These are phyloP conservation scores for Geranium rotundifolium DNA, from an alignment of 345 rosid species.

Conservation along the genomic window DNA sequence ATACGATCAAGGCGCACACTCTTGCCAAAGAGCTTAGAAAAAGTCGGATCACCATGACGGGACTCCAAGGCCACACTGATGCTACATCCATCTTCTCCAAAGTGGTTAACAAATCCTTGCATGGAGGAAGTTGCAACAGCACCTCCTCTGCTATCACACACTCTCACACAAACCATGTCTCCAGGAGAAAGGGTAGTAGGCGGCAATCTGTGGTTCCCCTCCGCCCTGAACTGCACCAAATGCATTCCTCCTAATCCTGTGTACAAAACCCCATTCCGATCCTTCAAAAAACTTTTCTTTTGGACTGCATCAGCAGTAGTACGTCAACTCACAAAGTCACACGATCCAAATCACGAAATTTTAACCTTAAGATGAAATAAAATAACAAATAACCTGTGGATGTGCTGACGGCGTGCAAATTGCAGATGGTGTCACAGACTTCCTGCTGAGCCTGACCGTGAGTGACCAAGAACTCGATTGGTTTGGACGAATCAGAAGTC, in stretches of 20 bases:
- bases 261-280: constrained; percentile 7
- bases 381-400: constrained; percentile 45
- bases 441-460: constrained; percentile 91
- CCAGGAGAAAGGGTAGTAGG: constrained; percentile 95
- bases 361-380: background rate
- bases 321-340: background rate
- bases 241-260: constrained; percentile 96
- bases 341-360: background rate
- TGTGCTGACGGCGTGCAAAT: constrained; percentile 71
- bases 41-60: constrained; percentile 93
- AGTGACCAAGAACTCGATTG: constrained; percentile 89
- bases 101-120: constrained; percentile 87
- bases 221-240: constrained; percentile 73
- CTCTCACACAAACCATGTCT: constrained; percentile 93
- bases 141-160: constrained; percentile 79
- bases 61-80: constrained; percentile 87
- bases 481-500: constrained; percentile 52
- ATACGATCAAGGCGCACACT: constrained; percentile 87
- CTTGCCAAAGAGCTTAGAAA: constrained; percentile 90
- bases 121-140: constrained; percentile 79
- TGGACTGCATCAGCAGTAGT: background rate
- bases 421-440: constrained; percentile 94
- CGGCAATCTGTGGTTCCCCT: constrained; percentile 76
- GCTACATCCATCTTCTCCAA: constrained; percentile 93
- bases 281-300: background rate